These are phyloP conservation scores for Magnaporthiopsis rhizophila DNA, from an alignment of 2,329 filamentous ascomycete genomes.

Conservation along the genomic window DNA sequence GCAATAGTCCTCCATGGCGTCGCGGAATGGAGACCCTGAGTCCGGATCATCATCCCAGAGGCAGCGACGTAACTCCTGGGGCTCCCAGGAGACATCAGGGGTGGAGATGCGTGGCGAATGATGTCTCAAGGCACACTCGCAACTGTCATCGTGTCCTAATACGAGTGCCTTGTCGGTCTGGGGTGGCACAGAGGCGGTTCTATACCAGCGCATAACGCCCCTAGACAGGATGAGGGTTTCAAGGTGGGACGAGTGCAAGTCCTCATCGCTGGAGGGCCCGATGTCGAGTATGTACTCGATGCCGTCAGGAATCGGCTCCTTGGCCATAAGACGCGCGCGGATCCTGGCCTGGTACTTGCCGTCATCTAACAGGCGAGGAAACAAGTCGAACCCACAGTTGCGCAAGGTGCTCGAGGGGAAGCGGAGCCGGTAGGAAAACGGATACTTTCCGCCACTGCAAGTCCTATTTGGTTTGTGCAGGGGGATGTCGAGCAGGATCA, in stretches of 20 bases:
- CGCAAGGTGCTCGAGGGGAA: slow-evolving; percentile 12
- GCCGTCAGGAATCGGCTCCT: slow-evolving; percentile 8
- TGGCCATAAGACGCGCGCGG: not conserved
- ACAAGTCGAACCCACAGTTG: slow-evolving; percentile 11
- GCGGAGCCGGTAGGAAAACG: slow-evolving; percentile 10
- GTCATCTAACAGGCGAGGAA: slow-evolving; percentile 11
- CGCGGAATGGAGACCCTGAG: not conserved
- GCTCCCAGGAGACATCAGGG: no score
- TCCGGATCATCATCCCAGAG: not conserved
- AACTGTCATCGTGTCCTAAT: slow-evolving; percentile 34
- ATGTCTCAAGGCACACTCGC: slow-evolving; percentile 12
- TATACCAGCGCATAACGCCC: slow-evolving; percentile 14
- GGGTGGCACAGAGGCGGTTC: not conserved
- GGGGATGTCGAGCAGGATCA: slow-evolving; percentile 13
- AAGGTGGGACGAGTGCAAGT: slow-evolving; percentile 12
- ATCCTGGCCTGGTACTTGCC: slow-evolving; percentile 10
- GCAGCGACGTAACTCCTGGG: not conserved
- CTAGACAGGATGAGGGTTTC: slow-evolving; percentile 14
- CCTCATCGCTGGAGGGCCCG: slow-evolving; percentile 13
- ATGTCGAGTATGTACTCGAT: slow-evolving; percentile 18
- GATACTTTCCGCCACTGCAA: slow-evolving; percentile 11
- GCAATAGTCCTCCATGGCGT: slow-evolving; percentile 51
- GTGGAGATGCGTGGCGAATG: not conserved
- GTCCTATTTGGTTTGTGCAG: slow-evolving; percentile 6
- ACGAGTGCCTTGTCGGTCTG: not conserved